A percentile compares a stretch with the other conserved stretches of the same genome.
These are phyloP conservation scores for Arthrobotrys megalospora DNA, from an alignment of 2,329 filamentous ascomycete genomes.

Conservation along the genomic window DNA sequence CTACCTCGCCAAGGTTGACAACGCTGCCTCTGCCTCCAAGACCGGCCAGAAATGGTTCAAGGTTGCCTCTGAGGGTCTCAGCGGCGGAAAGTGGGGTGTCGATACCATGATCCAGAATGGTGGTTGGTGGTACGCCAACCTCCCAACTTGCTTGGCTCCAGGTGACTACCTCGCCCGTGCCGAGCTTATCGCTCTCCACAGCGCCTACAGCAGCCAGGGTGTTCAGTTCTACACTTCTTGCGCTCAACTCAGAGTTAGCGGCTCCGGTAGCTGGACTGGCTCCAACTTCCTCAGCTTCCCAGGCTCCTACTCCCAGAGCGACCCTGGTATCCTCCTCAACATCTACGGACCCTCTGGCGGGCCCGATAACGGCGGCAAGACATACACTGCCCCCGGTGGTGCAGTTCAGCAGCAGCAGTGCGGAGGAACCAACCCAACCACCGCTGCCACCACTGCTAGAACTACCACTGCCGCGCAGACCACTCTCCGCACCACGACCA, in stretches of 20 bases:
- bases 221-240: constrained; percentile 70
- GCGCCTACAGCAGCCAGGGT: constrained; percentile 66
- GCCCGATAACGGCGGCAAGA: constrained; percentile 45
- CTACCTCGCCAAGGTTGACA: constrained; percentile 71
- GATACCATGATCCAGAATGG: constrained; percentile 70
- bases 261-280: constrained; percentile 66
- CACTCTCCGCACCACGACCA: constrained; percentile 27
- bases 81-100: constrained; percentile 73
- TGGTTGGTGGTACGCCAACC: constrained; percentile 70
- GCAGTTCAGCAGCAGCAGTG: constrained; percentile 40
- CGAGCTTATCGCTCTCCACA: constrained; percentile 76
- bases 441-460: constrained; percentile 21
- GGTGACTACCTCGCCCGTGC: constrained; percentile 75
- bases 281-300: constrained; percentile 65
- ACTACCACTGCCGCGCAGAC: constrained; percentile 26
- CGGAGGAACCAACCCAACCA: constrained; percentile 35
- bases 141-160: constrained; percentile 71
- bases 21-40: constrained; percentile 68
- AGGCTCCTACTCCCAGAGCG: constrained; percentile 66
- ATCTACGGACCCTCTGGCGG: constrained; percentile 51
- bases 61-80: constrained; percentile 74
- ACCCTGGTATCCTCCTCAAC: constrained; percentile 64
- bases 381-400: constrained; percentile 58
- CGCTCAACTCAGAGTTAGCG: constrained; percentile 69
- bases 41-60: constrained; percentile 68